Conservation (phyloP, 805 yeast genomes). For the Kazachstania viticola region DNA sequence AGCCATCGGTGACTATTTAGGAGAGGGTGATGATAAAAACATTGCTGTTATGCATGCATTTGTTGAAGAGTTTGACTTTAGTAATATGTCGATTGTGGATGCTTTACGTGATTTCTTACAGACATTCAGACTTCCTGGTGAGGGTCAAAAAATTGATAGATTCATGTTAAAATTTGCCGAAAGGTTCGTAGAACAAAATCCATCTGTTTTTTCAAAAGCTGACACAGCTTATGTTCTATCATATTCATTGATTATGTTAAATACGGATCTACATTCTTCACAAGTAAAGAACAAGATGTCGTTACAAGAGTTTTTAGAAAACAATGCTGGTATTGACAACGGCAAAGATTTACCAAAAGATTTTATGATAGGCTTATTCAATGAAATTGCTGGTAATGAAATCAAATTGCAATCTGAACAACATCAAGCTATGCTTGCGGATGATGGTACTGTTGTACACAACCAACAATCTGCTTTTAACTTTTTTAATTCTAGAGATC, state of each 20-base stretch:
- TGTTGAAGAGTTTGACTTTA: conserved; percentile 78
- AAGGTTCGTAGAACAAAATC: conserved; percentile 79
- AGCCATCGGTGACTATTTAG: conserved; percentile 80
- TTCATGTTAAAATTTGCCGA: conserved; percentile 96
- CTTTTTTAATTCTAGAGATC: conserved; percentile 61
- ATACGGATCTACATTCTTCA: conserved; percentile 87
- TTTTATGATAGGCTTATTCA: conserved; percentile 53
- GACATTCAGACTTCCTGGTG: conserved; percentile 90
- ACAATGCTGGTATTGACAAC: conserved; percentile 88
- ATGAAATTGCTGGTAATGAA: conserved; percentile 74
- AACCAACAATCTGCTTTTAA: conserved; percentile 34
- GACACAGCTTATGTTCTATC: conserved; percentile 89
- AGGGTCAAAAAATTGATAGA: conserved; percentile 94
- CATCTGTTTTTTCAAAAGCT: conserved; percentile 78
- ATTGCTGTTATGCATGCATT: conserved; percentile 85
- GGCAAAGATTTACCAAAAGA: conserved; percentile 74
- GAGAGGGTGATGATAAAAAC: conserved; percentile 73
- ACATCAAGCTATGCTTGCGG: conserved; percentile 76
- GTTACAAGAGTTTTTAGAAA: conserved; percentile 70
- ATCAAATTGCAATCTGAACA: conserved; percentile 89
- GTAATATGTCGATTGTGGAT: conserved; percentile 58
- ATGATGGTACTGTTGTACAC: conserved; percentile 32
- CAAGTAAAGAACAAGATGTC: conserved; percentile 85
- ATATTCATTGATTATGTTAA: conserved; percentile 83
- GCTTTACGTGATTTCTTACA: conserved; percentile 81